phyloP scores from a whole-genome alignment of 2,329 filamentous ascomycete genomes.

The Phialemoniopsis sp. region DNA sequence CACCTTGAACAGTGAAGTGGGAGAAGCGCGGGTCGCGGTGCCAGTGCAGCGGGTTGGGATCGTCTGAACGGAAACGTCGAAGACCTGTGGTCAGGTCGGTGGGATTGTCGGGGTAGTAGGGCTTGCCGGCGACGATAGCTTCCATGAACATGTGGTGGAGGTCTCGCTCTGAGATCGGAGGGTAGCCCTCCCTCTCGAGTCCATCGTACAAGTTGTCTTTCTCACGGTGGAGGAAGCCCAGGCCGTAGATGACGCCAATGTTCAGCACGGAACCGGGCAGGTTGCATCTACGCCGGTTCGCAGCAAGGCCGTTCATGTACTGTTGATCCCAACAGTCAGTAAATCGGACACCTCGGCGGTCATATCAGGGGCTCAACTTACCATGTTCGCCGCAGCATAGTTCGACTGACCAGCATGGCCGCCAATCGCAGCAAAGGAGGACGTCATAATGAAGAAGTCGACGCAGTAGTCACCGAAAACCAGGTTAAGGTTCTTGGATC shows the following conservation, averaged over 20 bases:
- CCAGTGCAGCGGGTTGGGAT: constrained; percentile 30
- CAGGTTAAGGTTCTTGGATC: constrained; percentile 31
- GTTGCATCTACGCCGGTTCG: constrained; percentile 23
- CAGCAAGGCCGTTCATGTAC: constrained; percentile 40
- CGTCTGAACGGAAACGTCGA: constrained; percentile 26
- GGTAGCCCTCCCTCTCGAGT: constrained; percentile 38
- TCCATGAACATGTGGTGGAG: constrained; percentile 48
- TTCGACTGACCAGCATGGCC: constrained; percentile 39
- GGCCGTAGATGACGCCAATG: constrained; percentile 40
- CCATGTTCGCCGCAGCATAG: constrained; percentile 40
- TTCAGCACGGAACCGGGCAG: constrained; percentile 33
- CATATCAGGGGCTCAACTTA: background rate
- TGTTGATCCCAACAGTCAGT: background rate
- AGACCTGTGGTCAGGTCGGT: constrained; percentile 34
- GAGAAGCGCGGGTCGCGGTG: constrained; percentile 37
- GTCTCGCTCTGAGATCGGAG: constrained; percentile 44
- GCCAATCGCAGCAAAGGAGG: constrained; percentile 37
- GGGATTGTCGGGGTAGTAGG: constrained; percentile 7
- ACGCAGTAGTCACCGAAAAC: constrained; percentile 25
- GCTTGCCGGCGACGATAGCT: constrained; percentile 37
- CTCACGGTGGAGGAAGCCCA: constrained; percentile 37
- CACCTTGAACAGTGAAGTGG: constrained; percentile 23
- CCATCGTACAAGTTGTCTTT: constrained; percentile 30
- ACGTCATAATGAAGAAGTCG: constrained; percentile 43
- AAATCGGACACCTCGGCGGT: background rate